phyloP scores from a whole-genome alignment of 441 rosid species.

The Lepidium campestre region DNA sequence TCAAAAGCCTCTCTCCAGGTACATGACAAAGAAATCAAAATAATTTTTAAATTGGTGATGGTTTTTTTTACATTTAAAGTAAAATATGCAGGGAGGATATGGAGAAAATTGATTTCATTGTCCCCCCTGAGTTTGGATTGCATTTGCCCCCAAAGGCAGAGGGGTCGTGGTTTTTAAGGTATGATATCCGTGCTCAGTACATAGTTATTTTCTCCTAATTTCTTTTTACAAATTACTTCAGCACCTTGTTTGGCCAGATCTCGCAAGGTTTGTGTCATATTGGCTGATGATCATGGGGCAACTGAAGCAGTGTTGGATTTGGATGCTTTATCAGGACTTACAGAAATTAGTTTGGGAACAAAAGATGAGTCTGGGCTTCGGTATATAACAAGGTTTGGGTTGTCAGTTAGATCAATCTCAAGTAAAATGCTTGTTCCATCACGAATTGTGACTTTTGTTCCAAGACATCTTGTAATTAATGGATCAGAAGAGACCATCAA shows the following conservation, averaged over 20 bases:
- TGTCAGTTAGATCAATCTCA: slow-evolving; percentile 58
- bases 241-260: slow-evolving; percentile 48
- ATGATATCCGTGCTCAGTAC: slow-evolving; percentile 26
- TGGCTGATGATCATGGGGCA: slow-evolving; percentile 44
- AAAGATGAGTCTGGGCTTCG: slow-evolving; percentile 50
- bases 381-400: slow-evolving; percentile 69
- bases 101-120: slow-evolving; percentile 38
- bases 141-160: slow-evolving; percentile 62
- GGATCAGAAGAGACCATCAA: slow-evolving; percentile 61
- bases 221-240: slow-evolving; percentile 19
- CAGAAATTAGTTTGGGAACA: slow-evolving; percentile 73
- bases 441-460: slow-evolving; percentile 59
- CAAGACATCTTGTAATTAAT: slow-evolving; percentile 72
- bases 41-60: background rate
- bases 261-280: slow-evolving; percentile 49
- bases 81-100: slow-evolving; percentile 57
- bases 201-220: slow-evolving; percentile 1
- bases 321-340: slow-evolving; percentile 83
- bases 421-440: slow-evolving; percentile 54
- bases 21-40: slow-evolving; percentile 26
- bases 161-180: slow-evolving; percentile 79
- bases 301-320: slow-evolving; percentile 67
- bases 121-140: slow-evolving; percentile 71
- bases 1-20: slow-evolving; percentile 73
- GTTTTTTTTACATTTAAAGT: slow-evolving; percentile 10